phyloP scores from a whole-genome alignment of 2,329 filamentous ascomycete genomes.

The Fusarium gaditjirri region DNA sequence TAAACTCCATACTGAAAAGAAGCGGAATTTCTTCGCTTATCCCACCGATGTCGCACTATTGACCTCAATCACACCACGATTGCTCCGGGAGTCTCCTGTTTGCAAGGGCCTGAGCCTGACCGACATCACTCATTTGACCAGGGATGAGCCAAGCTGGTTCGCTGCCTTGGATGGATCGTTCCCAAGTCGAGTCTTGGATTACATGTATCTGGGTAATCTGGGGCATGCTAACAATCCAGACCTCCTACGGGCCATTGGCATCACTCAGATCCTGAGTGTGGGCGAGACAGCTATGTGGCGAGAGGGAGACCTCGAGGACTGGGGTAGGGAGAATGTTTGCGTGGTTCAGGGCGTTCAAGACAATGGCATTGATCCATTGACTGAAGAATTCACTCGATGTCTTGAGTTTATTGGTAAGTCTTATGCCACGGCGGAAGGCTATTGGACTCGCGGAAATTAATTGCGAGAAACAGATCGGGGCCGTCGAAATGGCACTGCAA shows the following conservation, averaged over 20 bases:
- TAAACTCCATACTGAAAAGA: slow-evolving; percentile 79
- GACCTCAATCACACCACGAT: slow-evolving; percentile 77
- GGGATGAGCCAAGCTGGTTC: slow-evolving; percentile 81
- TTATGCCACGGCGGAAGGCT: not conserved
- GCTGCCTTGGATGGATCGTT: slow-evolving; percentile 87
- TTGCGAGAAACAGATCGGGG: slow-evolving; percentile 73
- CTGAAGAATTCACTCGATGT: slow-evolving; percentile 84
- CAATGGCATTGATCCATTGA: slow-evolving; percentile 94
- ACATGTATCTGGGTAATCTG: slow-evolving; percentile 96
- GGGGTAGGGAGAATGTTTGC: slow-evolving; percentile 83
- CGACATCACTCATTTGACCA: slow-evolving; percentile 64
- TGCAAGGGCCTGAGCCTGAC: slow-evolving; percentile 59
- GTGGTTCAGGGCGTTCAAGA: slow-evolving; percentile 90
- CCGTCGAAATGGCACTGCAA: slow-evolving; percentile 79
- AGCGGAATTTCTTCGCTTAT: slow-evolving; percentile 96
- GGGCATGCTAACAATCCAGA: slow-evolving; percentile 94
- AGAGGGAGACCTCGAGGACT: slow-evolving; percentile 73
- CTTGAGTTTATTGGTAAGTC: slow-evolving; percentile 89
- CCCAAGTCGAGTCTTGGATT: slow-evolving; percentile 87
- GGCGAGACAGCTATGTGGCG: slow-evolving; percentile 89
- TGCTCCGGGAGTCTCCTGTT: slow-evolving; percentile 77
- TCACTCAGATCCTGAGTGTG: slow-evolving; percentile 88
- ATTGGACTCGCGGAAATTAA: slow-evolving; percentile 3
- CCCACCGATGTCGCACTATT: slow-evolving; percentile 87
- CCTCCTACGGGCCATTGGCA: slow-evolving; percentile 81